Percentiles rank a stretch among this genome's conserved stretches.
phyloP scores from a whole-genome alignment of 2,329 filamentous ascomycete genomes.

The Sclerotinia spermophila region DNA sequence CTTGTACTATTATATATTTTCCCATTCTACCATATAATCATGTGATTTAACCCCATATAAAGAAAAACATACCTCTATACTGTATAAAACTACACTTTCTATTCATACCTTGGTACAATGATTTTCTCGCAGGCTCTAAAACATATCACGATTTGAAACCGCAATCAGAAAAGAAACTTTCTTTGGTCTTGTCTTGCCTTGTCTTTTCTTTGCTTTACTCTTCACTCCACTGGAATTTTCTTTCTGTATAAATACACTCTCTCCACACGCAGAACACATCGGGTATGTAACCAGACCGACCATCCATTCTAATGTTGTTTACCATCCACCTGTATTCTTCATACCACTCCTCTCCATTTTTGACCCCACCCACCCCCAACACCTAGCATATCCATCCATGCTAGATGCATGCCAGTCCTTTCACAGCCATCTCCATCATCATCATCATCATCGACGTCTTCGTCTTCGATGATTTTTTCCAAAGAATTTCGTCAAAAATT shows the following conservation, averaged over 20 bases:
- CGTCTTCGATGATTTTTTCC: neutral
- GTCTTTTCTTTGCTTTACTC: neutral
- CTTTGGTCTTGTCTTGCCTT: neutral
- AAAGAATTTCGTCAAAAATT: constrained; percentile 2
- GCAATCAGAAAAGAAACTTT: neutral
- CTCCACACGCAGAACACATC: neutral
- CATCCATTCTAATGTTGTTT: neutral
- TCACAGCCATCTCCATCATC: neutral
- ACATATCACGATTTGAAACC: neutral
- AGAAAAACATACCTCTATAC: no score
- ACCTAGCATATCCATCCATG: constrained; percentile 8
- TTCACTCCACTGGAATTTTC: no score
- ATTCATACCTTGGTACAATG: no score
- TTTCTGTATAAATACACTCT: neutral
- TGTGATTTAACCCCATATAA: neutral
- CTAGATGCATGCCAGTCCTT: constrained; percentile 17
- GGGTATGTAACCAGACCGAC: neutral
- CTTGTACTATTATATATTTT: no score
- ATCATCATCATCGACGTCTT: neutral
- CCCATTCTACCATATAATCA: no score
- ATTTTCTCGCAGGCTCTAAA: no score
- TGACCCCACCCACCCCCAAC: neutral
- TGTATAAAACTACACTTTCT: no score
- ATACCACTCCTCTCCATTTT: no score
- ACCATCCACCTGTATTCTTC: neutral